Base-by-base conservation (phyloP, 495 filamentous ascomycete species). In the Aspergillus hancockii region DNA sequence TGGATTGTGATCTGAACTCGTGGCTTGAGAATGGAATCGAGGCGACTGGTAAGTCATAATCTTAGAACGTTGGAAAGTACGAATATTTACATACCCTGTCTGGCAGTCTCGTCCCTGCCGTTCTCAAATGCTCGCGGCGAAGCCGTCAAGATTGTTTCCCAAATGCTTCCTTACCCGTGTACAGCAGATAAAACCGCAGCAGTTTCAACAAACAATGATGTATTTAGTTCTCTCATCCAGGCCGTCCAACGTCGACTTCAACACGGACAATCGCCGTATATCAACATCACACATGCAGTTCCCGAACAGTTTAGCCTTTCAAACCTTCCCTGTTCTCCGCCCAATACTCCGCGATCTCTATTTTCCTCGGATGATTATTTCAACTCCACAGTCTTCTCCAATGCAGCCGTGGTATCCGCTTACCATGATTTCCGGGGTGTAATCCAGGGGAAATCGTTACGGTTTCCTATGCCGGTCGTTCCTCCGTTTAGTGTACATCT, bases 201-300 rank as follows among this genome's bases (percentile, higher is more conserved):
- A 9, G 34, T 67, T 28, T 65, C 72, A 3, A 63, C 68, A 41
- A 62, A 73, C 28, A 71, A 75, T 36, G 73, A 65, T 50, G 66
- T 82, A 18, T 86, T 84, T 61, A 66, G 68, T 16, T 70, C 70
- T 14, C 65, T 86, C n/a, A 77, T 87, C 54, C 75, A 76, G 50
- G 71, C 78, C n/a, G 78, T 86, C 0, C 81, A 84, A 62, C 71
- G 77, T 43, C 75, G 72, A 31, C 67, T 81, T 1, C 76, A 80
- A 41, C 73, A 72, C 14, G 76, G 68, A 32, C 72, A 74, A 18
- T 76, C 75, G 0, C 74, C 76, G 2, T 87, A 82, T 66, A 85
- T 88, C 66, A 85, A 87, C 55, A 76, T 88, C 52, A 83, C 83
- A 51, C 84, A 88, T 59, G 85, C 84, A 8, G 83, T 88, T 2